Evolutionary conservation across 2,329 filamentous ascomycete genomes (phyloP), one percentile per base, ranked within the genome.

Genomic region (Colletotrichum abscissum): DNA sequence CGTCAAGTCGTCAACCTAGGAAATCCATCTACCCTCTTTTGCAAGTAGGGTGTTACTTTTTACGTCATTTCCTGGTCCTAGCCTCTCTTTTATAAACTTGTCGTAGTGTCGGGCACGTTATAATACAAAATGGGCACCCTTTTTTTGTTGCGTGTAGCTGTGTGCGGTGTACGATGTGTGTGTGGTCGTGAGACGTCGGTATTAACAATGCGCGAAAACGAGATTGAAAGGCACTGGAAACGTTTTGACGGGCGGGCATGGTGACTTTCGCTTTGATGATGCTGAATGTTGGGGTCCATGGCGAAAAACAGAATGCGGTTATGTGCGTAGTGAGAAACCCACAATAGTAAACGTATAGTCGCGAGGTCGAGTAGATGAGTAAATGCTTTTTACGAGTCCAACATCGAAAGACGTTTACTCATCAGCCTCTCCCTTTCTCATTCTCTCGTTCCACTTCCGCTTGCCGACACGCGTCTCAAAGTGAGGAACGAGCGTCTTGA

Each of bases 391-490:
- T 3, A 33, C 8, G 24, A 52, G 22, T 49, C 12, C 33, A 26
- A 6, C 12, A 42, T 42, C 14, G 28, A 4, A n/a, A 8, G 14
- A n/a, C 26, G 2, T 24, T 26, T 74, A 78, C 60, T 80, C 81
- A 24, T 83, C 80, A 12, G 63, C 55, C 24, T 78, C 76, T 33
- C 73, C 67, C 28, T 80, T 81, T 80, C 82, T 78, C 78, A 86
- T 87, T 72, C 90, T 85, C 76, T 93, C 92, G 68, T 88, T 87
- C 90, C 92, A 95, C 79, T 86, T 88, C 77, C 94, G 90, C 87
- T 98, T 98, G 70, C 96, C 96, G 24, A 92, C 90, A 56, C 96
- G 91, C 4, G 94, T 97, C 84, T 98, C 95, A 79, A 95, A 97
- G 83, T 98, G 95, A 67, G 94, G 92, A 28, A 94, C 93, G 30